Conservation (phyloP, 2,329 filamentous ascomycete genomes). For the Sphaceloma murrayae region DNA sequence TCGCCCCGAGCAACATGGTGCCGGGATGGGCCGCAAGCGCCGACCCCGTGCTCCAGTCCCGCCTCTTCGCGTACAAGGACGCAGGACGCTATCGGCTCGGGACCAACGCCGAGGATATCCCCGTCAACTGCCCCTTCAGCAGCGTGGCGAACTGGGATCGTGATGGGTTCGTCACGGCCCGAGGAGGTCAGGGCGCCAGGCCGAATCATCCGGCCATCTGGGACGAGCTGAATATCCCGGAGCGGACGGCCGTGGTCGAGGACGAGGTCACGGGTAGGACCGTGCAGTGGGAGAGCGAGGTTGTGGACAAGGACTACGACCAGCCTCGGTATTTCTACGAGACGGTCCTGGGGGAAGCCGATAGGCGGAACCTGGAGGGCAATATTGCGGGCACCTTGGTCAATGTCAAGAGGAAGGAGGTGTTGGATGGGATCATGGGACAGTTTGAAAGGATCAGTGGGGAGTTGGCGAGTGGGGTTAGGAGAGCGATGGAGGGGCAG, state of each 20-base stretch:
- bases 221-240: conserved; percentile 18
- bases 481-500: not conserved
- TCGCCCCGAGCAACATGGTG: conserved; percentile 55
- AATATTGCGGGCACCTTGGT: conserved; percentile 21
- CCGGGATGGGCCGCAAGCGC: conserved; percentile 54
- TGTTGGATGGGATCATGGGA: conserved; percentile 5
- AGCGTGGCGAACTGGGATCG: conserved; percentile 29
- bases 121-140: conserved; percentile 19
- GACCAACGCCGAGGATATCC: conserved; percentile 40
- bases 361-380: conserved; percentile 25
- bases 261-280: conserved; percentile 23
- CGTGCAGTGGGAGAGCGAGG: conserved; percentile 24
- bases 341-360: conserved; percentile 25
- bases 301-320: conserved; percentile 42
- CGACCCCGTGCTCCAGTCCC: conserved; percentile 52
- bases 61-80: conserved; percentile 55
- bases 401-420: conserved; percentile 2
- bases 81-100: conserved; percentile 42
- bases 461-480: not conserved
- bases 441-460: conserved; percentile 1
- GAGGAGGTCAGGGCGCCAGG: conserved; percentile 39
- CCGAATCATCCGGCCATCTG: conserved; percentile 37
- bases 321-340: conserved; percentile 43
- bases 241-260: conserved; percentile 12
- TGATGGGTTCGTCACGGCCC: conserved; percentile 30